Base-by-base conservation (phyloP, 805 yeast genomes). In the Candida glaebosa region DNA sequence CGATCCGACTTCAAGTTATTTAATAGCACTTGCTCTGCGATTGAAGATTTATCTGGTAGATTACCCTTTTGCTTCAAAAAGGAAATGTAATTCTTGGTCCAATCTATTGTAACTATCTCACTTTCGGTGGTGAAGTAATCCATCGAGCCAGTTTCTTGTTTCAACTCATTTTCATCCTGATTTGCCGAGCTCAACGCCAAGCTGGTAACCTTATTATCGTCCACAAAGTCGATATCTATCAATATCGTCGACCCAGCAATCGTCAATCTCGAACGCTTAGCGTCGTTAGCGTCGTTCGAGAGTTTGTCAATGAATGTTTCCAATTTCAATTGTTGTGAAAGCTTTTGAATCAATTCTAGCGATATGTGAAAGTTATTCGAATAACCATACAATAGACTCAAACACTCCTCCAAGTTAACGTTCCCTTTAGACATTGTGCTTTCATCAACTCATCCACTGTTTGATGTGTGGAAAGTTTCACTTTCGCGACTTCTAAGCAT, bases 211-310 rank as follows among this genome's bases (percentile, higher is more conserved):
- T 38, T 46, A 5, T 32, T 46, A 38, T 57, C 61, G 26, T 51
- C 60, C 2, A 50, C 38, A 39, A 65, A 66, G 40, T 69, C 75
- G 20, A 69, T 57, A 42, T 69, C 75, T 16, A 69, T 53, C 24
- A 69, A 56, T 5, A 68, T 62, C 15, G 61, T 53, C 2, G 69
- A 57, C 7, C 74, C 74, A 1, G 74, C 75, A 28, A 69, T 69
- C 10, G 73, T 60, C 37, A 69, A 53, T 39, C 73, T 52, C n/a
- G 25, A 18, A 22, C 56, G 49, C 16, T 51, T 50, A 4, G 24
- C 40, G 18, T 38, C 34, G 12, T 46, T 44, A 9, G 28, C 34
- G 17, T 48, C 43, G 16, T 46, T 42, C 25, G 39, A 42, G 16
- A 30, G 39, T 7, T 41, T 58, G 44, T 69, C 75, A 37, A 67